phyloP scores from a whole-genome alignment of 176 grass and related monocot genomes.

The Hsuehochloa calcarea region DNA sequence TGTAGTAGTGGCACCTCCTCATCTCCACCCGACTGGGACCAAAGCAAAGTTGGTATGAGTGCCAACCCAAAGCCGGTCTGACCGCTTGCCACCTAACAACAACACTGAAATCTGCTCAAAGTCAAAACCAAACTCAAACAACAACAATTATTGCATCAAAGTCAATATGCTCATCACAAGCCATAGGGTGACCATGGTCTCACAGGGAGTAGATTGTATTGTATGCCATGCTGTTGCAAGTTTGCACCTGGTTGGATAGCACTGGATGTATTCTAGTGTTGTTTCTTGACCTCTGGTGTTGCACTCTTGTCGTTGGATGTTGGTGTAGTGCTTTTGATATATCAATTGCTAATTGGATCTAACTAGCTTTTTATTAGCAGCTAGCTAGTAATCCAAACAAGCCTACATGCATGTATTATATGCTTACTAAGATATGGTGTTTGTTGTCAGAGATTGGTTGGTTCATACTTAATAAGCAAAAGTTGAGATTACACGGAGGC shows the following conservation, averaged over 20 bases:
- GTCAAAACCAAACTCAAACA: no score
- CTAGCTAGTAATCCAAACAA: constrained; percentile 17
- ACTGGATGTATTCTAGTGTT: background rate
- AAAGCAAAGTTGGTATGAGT: no score
- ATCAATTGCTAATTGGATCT: constrained; percentile 29
- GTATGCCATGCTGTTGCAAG: constrained; percentile 27
- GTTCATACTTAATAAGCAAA: constrained; percentile 38
- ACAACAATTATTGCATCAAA: no score
- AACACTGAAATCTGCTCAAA: no score
- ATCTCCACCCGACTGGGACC: no score
- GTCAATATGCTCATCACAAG: no score
- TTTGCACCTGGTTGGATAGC: constrained; percentile 17
- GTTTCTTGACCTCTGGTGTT: constrained; percentile 14
- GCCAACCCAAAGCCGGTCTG: no score
- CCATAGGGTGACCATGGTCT: no score
- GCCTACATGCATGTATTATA: constrained; percentile 25
- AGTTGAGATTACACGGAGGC: constrained; percentile 4
- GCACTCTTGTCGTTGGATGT: constrained; percentile 20
- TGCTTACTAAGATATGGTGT: constrained; percentile 35
- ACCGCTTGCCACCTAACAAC: no score
- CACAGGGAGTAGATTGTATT: background rate
- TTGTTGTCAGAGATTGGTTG: constrained; percentile 42
- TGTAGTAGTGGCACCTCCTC: no score
- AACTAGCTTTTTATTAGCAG: constrained; percentile 15
- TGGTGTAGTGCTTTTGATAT: constrained; percentile 23